Evolutionary conservation across 805 yeast species (phyloP).

Genomic region (Metschnikowia borealis): DNA sequence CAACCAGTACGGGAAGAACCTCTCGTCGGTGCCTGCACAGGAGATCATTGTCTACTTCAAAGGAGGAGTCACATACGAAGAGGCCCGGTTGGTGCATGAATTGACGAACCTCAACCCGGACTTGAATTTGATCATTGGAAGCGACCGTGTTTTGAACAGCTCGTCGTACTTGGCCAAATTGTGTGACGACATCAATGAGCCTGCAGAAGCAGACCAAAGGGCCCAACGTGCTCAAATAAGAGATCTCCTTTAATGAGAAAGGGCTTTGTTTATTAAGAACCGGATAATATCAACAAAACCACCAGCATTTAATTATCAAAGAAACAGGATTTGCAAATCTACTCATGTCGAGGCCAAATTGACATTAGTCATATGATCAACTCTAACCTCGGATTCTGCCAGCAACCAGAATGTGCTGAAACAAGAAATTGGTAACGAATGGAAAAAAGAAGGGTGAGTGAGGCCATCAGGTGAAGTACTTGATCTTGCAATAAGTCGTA

Average conservation of each 20-base stretch:
- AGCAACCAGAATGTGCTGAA: too few species aligned
- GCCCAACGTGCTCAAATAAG: conserved; percentile 39
- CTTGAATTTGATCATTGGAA: conserved; percentile 75
- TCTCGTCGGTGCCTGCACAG: conserved; percentile 38
- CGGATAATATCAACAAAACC: too few species aligned
- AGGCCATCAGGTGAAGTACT: too few species aligned
- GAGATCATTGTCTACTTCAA: conserved; percentile 70
- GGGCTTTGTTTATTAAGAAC: too few species aligned
- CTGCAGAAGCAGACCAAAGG: conserved; percentile 25
- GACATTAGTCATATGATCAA: too few species aligned
- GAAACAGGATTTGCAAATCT: too few species aligned
- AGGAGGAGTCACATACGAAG: conserved; percentile 93
- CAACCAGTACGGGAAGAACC: conserved; percentile 23
- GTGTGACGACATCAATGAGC: conserved; percentile 27
- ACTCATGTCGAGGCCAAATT: too few species aligned
- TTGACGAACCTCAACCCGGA: conserved; percentile 54
- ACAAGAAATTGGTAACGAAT: too few species aligned
- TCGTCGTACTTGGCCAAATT: conserved; percentile 30
- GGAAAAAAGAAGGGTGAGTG: too few species aligned
- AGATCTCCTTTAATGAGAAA: conserved; percentile 20
- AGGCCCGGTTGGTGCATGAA: conserved; percentile 76
- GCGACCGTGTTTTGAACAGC: conserved; percentile 42
- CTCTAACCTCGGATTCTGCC: too few species aligned
- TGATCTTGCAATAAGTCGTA: too few species aligned
- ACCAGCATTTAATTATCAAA: too few species aligned